Conservation (phyloP, 139 green algal species). For the Astrephomene gubernaculifera region DNA sequence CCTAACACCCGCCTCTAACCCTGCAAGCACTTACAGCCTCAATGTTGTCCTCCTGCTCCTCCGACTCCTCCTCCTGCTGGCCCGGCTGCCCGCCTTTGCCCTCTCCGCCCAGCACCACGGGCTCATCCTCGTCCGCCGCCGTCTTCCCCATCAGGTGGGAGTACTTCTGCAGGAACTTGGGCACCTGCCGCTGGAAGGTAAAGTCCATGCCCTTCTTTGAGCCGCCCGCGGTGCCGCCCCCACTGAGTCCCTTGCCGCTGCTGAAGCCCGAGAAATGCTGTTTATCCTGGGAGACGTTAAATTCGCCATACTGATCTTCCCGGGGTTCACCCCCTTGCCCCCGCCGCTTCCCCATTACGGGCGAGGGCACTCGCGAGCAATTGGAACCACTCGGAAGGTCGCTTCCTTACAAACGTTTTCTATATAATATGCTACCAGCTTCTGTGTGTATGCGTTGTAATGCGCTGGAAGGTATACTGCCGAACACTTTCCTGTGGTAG, state of each 20-base stretch:
- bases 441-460: too few species aligned
- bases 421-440: too few species aligned
- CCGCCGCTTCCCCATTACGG: slow-evolving; percentile 5
- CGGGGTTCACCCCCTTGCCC: slow-evolving; percentile 10
- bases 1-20: not conserved
- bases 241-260: slow-evolving; percentile 39
- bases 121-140: slow-evolving; percentile 43
- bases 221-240: slow-evolving; percentile 50
- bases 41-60: slow-evolving; percentile 35
- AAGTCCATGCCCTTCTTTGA: slow-evolving; percentile 57
- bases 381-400: too few species aligned
- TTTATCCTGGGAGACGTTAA: slow-evolving; percentile 57
- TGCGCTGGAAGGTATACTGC: too few species aligned
- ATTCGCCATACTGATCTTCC: slow-evolving; percentile 80
- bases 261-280: slow-evolving; percentile 54
- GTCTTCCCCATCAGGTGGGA: slow-evolving; percentile 72
- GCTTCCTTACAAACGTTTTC: too few species aligned
- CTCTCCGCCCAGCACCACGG: slow-evolving; percentile 18
- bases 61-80: slow-evolving; percentile 23
- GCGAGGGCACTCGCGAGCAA: too few species aligned
- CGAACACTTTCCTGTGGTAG: too few species aligned
- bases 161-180: slow-evolving; percentile 86
- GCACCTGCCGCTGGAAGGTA: slow-evolving; percentile 56
- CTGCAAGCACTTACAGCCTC: slow-evolving; percentile 25
- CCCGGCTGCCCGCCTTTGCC: not conserved